A percentile compares a stretch with the other conserved stretches of the same genome.
These are phyloP conservation scores for Penicillium sp. DNA, from an alignment of 2,329 filamentous ascomycete genomes.

Conservation along the genomic window DNA sequence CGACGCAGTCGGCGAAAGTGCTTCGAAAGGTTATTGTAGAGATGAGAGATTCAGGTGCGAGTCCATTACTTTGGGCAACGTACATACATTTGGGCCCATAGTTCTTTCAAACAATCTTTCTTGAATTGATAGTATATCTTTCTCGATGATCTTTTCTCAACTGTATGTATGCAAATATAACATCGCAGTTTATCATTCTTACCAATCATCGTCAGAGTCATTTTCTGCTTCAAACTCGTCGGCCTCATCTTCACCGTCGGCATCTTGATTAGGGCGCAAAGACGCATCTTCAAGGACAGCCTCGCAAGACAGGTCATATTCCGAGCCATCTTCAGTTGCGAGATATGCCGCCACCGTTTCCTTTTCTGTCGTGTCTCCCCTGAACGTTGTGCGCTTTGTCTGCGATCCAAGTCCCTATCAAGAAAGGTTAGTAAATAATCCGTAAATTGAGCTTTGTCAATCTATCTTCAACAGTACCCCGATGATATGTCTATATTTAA, in stretches of 20 bases:
- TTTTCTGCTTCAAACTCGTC: neutral
- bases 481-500: constrained; percentile 3
- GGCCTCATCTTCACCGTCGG: neutral
- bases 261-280: neutral
- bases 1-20: neutral
- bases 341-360: neutral
- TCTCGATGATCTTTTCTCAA: too few species aligned
- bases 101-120: neutral
- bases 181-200: neutral
- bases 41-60: neutral
- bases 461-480: neutral
- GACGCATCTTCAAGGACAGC: neutral
- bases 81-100: constrained; percentile 5
- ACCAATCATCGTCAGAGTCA: neutral
- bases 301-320: constrained; percentile 1
- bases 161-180: neutral
- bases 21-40: neutral
- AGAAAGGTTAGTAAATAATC: neutral
- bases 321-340: neutral
- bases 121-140: neutral
- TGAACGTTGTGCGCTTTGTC: neutral
- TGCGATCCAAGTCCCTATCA: constrained; percentile 1
- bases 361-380: neutral
- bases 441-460: neutral
- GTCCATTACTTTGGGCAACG: constrained; percentile 2